phyloP scores from a whole-genome alignment of 768 basidiomycete genomes.

The Exsudoporus frostii region DNA sequence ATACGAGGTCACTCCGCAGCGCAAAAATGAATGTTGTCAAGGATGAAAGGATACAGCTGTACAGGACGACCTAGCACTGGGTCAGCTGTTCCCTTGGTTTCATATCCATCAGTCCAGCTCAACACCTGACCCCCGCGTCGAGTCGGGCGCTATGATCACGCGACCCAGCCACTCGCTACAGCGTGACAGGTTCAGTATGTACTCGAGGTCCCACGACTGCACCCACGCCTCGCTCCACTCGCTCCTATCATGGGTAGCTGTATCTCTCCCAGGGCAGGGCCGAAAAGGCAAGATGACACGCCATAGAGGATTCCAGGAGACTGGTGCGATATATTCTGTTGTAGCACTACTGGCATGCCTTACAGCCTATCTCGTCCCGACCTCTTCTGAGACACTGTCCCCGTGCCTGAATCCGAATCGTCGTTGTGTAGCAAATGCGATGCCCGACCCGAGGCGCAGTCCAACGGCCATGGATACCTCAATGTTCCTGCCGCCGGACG shows the following conservation, averaged over 20 bases:
- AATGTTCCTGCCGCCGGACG: not conserved
- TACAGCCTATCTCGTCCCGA: not conserved
- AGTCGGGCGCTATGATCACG: not conserved
- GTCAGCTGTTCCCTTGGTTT: not conserved
- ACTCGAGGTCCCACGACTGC: too few relatives aligned
- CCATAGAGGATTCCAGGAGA: not conserved
- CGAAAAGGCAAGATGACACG: not conserved
- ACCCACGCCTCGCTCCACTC: too few relatives aligned
- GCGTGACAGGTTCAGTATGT: too few relatives aligned
- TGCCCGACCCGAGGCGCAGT: not conserved
- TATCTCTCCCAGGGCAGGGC: too few relatives aligned
- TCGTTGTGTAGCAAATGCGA: not conserved
- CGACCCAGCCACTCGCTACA: not conserved
- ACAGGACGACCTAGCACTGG: too few relatives aligned
- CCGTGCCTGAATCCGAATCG: not conserved
- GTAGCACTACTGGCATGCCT: too few relatives aligned
- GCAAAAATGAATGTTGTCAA: too few relatives aligned
- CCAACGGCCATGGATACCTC: not conserved
- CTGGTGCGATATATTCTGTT: too few relatives aligned
- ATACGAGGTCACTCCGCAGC: too few relatives aligned
- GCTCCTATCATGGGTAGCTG: too few relatives aligned
- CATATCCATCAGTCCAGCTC: not conserved
- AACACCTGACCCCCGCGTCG: not conserved
- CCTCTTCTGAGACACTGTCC: not conserved
- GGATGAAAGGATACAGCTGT: too few relatives aligned